Percentiles rank a stretch among this genome's conserved stretches.
These are phyloP conservation scores for Trifolium dubium DNA, from an alignment of 306 rosid species.

Conservation along the genomic window DNA sequence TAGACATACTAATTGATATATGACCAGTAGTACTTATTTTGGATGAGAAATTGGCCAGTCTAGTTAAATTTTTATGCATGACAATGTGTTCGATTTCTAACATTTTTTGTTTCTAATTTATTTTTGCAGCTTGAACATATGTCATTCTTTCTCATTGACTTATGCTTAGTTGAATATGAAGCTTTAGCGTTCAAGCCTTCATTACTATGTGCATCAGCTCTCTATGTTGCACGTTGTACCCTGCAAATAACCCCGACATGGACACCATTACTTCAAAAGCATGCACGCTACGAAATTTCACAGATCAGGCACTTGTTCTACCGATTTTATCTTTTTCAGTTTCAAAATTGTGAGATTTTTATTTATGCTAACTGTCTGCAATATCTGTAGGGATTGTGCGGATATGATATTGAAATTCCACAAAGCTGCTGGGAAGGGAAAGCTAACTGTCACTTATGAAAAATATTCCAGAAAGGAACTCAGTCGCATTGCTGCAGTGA, in stretches of 20 bases:
- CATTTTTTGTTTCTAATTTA: slow-evolving; percentile 27
- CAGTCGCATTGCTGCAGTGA: slow-evolving; percentile 60
- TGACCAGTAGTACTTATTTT: slow-evolving; percentile 23
- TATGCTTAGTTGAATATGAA: slow-evolving; percentile 80
- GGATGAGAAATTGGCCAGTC: slow-evolving; percentile 25
- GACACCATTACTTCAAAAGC: slow-evolving; percentile 76
- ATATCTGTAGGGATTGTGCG: slow-evolving; percentile 63
- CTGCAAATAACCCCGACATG: slow-evolving; percentile 68
- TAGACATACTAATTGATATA: not conserved
- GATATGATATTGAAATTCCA: slow-evolving; percentile 78
- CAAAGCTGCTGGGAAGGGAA: slow-evolving; percentile 64
- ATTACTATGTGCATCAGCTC: slow-evolving; percentile 84
- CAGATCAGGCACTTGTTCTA: slow-evolving; percentile 62
- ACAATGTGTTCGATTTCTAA: slow-evolving; percentile 36
- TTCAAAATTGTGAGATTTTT: slow-evolving; percentile 21
- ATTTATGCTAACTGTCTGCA: slow-evolving; percentile 24
- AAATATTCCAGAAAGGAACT: slow-evolving; percentile 65
- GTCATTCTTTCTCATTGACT: slow-evolving; percentile 75
- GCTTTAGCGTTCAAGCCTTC: slow-evolving; percentile 79
- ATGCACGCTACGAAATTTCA: slow-evolving; percentile 68
- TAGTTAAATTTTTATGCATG: slow-evolving; percentile 22
- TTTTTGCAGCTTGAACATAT: slow-evolving; percentile 73
- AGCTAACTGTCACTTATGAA: slow-evolving; percentile 65
- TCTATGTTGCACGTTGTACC: slow-evolving; percentile 84
- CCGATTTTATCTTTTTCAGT: not conserved